Evolutionary conservation across 495 filamentous ascomycete species (phyloP), one percentile per base, ranked within the genome.

Genomic region (Alectoria sarmentosa): DNA sequence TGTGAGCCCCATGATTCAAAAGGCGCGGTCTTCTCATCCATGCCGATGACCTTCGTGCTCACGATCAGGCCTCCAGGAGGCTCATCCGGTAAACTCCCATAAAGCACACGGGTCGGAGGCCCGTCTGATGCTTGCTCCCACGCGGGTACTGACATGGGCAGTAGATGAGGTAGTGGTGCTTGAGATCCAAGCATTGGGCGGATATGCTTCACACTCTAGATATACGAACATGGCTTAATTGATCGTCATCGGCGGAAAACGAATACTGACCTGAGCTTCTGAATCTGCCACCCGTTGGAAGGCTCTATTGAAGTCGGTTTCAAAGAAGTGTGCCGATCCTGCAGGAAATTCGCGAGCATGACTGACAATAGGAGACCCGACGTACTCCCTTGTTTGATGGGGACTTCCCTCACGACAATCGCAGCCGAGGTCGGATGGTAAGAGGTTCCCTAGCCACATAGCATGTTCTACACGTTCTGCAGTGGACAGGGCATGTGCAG

Each of bases 301-400:
- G 6, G 70, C 75, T 58, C 75, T 62, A 36, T 65, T 70, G 57
- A 80, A 80, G 60, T 74, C 71, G 1, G 77, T 79, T 48, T 76
- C 76, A 59, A 79, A 76, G 65, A 72, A 77, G 58, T 58, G 17
- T 28, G 71, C 65, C 17, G 75, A 73, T 2, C 77, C 77, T 0
- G 72, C 67, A 3, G 64, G 64, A 48, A 54, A 66, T 54, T 66
- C 64, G n/a, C 52, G 37, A 30, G 58, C 58, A 26, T 32, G 42
- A 32, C 34, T 28, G 38, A 56, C 55, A 36, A 65, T 52, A 26
- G 63, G 44, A 32, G 26, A 44, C 21, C 37, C 28, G 17, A 41
- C 8, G 37, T 66, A 66, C 42, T 52, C 59, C 3, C 21, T 14
- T 7, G 58, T 66, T 17, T 66, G 64, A 57, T 66, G 64, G 34